Conservation (phyloP, 1,284 basidiomycete species). For the Cronartium quercuum region DNA sequence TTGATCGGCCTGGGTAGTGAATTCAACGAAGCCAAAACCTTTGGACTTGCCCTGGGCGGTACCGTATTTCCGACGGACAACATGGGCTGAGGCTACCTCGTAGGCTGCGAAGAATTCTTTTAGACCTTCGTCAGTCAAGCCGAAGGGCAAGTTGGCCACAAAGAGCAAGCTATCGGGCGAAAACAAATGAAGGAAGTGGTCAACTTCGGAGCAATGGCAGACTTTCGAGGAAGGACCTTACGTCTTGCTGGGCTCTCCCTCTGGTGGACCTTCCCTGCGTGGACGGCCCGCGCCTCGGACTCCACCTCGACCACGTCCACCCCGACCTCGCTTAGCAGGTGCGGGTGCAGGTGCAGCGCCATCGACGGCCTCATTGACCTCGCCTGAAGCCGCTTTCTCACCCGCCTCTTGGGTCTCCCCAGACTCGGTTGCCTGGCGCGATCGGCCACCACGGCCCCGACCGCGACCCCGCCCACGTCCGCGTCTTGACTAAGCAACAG, state of each 20-base stretch:
- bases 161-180: conserved; percentile 60
- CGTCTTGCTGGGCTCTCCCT: conserved; percentile 31
- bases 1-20: conserved; percentile 74
- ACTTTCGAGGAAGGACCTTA: background rate
- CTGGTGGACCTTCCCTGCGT: conserved; percentile 12
- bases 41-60: conserved; percentile 69
- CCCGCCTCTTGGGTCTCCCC: conserved; percentile 63
- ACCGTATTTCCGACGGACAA: conserved; percentile 74
- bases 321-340: background rate
- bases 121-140: conserved; percentile 71
- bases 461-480: background rate
- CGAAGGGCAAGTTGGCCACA: conserved; percentile 90
- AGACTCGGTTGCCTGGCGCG: conserved; percentile 61
- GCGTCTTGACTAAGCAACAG: background rate
- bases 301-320: conserved; percentile 6
- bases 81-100: conserved; percentile 70
- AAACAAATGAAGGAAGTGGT: background rate
- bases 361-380: conserved; percentile 57
- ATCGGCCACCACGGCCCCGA: background rate
- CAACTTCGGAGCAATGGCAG: background rate
- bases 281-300: conserved; percentile 1
- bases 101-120: conserved; percentile 71
- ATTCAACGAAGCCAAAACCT: conserved; percentile 90
- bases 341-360: conserved; percentile 62
- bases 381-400: conserved; percentile 48